Conservation (phyloP, 139 green algal species). For the Micractinium conductrix region DNA sequence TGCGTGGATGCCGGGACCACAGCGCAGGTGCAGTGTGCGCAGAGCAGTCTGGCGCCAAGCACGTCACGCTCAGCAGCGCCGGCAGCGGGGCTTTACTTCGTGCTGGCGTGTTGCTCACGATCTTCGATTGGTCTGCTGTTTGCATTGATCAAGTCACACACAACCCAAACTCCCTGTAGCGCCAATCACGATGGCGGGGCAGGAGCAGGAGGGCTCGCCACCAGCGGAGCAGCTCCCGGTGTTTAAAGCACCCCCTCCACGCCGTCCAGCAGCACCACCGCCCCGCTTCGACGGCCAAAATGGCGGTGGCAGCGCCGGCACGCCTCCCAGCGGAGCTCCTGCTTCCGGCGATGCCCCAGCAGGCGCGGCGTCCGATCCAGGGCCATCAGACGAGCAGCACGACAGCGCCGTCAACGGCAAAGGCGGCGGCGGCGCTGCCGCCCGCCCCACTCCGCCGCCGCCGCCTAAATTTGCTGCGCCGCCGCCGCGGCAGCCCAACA, state of each 20-base stretch:
- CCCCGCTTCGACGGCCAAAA: no score
- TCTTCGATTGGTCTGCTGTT: no score
- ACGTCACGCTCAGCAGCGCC: no score
- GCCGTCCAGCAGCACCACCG: neutral
- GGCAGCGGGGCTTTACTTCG: no score
- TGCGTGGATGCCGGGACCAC: neutral
- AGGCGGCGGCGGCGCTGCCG: neutral
- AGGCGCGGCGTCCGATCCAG: neutral
- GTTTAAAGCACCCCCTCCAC: conserved; percentile 9
- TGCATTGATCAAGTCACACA: neutral
- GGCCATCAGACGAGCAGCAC: no score
- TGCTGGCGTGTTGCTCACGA: no score
- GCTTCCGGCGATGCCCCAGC: no score
- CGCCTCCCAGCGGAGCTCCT: no score
- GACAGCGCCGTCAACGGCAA: neutral
- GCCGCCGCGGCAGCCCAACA: neutral
- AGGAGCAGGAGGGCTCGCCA: neutral
- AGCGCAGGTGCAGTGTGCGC: neutral
- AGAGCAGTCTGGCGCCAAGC: no score
- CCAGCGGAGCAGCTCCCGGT: conserved; percentile 1
- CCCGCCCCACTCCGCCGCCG: neutral
- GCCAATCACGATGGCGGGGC: neutral
- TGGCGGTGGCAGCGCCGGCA: no score
- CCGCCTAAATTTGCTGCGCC: conserved; percentile 24
- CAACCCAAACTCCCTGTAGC: neutral